Evolutionary conservation across 75 land plant species (phyloP), one percentile per base, ranked within the genome.

Genomic region (Sequoiadendron giganteum): DNA sequence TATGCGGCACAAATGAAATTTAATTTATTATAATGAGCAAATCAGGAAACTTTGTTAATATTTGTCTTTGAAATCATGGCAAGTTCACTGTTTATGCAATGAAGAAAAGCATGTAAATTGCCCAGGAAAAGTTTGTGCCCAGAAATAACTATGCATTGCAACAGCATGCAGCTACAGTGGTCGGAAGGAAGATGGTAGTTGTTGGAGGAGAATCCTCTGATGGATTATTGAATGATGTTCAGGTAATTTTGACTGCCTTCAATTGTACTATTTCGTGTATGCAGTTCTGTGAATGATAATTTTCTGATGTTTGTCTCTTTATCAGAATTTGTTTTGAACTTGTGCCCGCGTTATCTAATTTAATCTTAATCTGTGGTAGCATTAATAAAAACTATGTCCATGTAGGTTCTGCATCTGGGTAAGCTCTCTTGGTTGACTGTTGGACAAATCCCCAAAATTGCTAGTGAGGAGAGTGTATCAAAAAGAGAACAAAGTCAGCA

Each of bases 121-220:
- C 45, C 21, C 38, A 54, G 36, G 19, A 32, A n/a, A 58, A 30
- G 58, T 65, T 68, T 76, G 61, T 85, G 79, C 49, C 70, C 25
- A 65, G 28, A 65, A 32, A 73, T 73, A 73, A 73, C 77, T 73
- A 73, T 34, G 18, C 28, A 38, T 65, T 89, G 58, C 25, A 82
- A 78, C 90, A 98, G 99, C 99, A 98, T 95, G 97, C 99, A 79
- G 99, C 99, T 85, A 88, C 97, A 85, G 95, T 97, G 21, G 88
- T 97, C 88, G 99, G 99, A 85, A 96, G 93, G 87, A 97, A 95
- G 89, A 95, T 98, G 99, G 90, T 98, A 39, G 96, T 98, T 52
- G 95, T 95, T 87, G 99, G 99, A 38, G 99, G 99, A 86, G 96
- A 97, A 55, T 91, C 97, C 85, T 93, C 90, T 45, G 88, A 86